These are phyloP conservation scores for Fraxinus dipetala DNA, from an alignment of 305 asterid genomes.

Conservation along the genomic window DNA sequence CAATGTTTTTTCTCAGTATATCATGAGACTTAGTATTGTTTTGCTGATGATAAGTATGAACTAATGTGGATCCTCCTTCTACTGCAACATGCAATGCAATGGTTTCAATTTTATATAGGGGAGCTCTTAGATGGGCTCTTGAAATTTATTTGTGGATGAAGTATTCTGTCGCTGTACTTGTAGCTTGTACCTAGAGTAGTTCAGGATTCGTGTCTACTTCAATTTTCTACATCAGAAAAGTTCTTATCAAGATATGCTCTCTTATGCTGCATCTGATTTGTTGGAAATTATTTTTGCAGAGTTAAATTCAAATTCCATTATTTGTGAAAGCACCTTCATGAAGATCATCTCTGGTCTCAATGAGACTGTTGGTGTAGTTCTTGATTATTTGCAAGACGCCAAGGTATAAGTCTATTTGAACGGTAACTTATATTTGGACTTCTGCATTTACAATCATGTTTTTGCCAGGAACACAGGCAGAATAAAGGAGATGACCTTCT, in stretches of 20 bases:
- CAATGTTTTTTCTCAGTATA: background rate
- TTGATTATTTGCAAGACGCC: slow-evolving; percentile 84
- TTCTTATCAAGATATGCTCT: background rate
- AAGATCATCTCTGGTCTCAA: slow-evolving; percentile 73
- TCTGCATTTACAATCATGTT: slow-evolving; percentile 27
- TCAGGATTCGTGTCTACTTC: background rate
- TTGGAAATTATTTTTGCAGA: slow-evolving; percentile 32
- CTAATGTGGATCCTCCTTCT: background rate
- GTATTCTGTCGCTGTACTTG: background rate
- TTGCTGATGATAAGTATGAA: background rate
- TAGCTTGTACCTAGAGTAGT: background rate
- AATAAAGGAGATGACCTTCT: slow-evolving; percentile 86
- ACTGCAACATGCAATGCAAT: background rate
- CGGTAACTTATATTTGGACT: background rate
- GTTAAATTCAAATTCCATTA: slow-evolving; percentile 35
- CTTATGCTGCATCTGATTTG: slow-evolving; percentile 21
- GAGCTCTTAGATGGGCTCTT: slow-evolving; percentile 6
- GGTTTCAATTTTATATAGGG: background rate
- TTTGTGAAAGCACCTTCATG: slow-evolving; percentile 52
- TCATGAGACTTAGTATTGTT: background rate
- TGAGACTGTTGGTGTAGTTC: slow-evolving; percentile 64
- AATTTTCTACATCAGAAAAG: background rate
- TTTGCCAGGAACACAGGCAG: slow-evolving; percentile 66
- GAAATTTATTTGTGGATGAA: slow-evolving; percentile 6
- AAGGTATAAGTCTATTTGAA: slow-evolving; percentile 45